phyloP scores from a whole-genome alignment of 139 green algal species.

The Pleodorina starrii region DNA sequence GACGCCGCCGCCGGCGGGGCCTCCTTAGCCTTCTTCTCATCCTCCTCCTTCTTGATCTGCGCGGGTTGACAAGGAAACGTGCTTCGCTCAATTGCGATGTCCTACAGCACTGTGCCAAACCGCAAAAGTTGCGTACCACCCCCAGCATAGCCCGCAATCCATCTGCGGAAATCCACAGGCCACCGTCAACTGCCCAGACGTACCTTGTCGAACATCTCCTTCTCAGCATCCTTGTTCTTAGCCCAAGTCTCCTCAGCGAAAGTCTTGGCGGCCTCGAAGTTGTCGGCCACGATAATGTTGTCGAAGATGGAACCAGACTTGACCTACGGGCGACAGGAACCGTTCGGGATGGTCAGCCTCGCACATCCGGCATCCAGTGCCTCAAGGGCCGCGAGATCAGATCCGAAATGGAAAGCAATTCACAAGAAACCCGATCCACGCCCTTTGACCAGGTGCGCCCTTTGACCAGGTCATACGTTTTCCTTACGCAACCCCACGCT shows the following conservation, averaged over 20 bases:
- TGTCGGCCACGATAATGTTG: conserved; percentile 92
- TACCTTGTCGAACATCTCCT: conserved; percentile 76
- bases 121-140: no score
- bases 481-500: no score
- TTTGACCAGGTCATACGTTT: no score
- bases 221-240: conserved; percentile 84
- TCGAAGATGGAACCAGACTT: conserved; percentile 93
- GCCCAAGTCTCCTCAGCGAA: conserved; percentile 87
- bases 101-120: no score
- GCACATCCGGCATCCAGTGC: no score
- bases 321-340: conserved; percentile 70
- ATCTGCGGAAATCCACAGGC: no score
- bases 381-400: not conserved
- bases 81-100: no score
- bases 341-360: no score
- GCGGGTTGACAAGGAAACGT: no score
- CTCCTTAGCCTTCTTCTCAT: conserved; percentile 56
- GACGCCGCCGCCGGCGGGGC: not conserved
- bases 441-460: no score
- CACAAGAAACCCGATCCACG: not conserved
- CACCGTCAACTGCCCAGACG: no score
- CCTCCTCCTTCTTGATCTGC: conserved; percentile 53
- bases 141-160: no score
- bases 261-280: conserved; percentile 77
- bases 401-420: not conserved